A percentile compares a stretch with the other conserved stretches of the same genome.
These are phyloP conservation scores for Planoprotostelium fungivorum DNA, from an alignment of 78 protist species.

Conservation along the genomic window DNA sequence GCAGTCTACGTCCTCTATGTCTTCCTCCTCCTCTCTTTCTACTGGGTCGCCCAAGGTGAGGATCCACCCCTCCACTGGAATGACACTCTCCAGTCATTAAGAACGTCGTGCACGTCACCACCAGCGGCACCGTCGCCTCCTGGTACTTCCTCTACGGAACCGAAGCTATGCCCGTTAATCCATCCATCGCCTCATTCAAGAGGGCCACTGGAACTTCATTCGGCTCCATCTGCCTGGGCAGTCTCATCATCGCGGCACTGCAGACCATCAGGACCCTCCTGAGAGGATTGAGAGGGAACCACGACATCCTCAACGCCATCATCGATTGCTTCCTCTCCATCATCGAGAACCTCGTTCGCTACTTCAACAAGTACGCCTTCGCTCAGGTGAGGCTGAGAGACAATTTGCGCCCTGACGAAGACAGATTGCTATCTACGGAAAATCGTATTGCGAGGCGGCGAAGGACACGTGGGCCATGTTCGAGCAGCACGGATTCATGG, in stretches of 20 bases:
- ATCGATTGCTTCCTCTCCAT: constrained; percentile 29
- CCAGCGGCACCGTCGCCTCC: constrained; percentile 58
- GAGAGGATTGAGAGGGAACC: not conserved
- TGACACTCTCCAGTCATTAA: constrained; percentile 42
- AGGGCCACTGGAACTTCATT: constrained; percentile 64
- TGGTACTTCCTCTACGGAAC: constrained; percentile 62
- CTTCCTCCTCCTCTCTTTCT: constrained; percentile 57
- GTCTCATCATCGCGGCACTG: constrained; percentile 51
- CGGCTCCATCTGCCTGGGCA: constrained; percentile 78
- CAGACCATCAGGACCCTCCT: constrained; percentile 36
- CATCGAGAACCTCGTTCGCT: constrained; percentile 28
- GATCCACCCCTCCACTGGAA: constrained; percentile 2
- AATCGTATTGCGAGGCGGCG: constrained; percentile 53
- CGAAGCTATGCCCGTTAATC: constrained; percentile 18
- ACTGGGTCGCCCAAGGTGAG: constrained; percentile 40
- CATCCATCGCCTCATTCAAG: constrained; percentile 26
- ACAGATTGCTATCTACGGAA: constrained; percentile 83
- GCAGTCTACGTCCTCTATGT: not conserved
- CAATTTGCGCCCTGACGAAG: no score
- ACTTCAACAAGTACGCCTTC: constrained; percentile 71
- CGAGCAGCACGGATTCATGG: constrained; percentile 26
- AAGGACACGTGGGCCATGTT: constrained; percentile 47
- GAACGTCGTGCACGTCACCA: constrained; percentile 66
- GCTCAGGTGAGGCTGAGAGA: constrained; percentile 4
- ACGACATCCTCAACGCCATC: constrained; percentile 15